phyloP scores from a whole-genome alignment of 768 basidiomycete species.

The Boletus rubroflammeus region DNA sequence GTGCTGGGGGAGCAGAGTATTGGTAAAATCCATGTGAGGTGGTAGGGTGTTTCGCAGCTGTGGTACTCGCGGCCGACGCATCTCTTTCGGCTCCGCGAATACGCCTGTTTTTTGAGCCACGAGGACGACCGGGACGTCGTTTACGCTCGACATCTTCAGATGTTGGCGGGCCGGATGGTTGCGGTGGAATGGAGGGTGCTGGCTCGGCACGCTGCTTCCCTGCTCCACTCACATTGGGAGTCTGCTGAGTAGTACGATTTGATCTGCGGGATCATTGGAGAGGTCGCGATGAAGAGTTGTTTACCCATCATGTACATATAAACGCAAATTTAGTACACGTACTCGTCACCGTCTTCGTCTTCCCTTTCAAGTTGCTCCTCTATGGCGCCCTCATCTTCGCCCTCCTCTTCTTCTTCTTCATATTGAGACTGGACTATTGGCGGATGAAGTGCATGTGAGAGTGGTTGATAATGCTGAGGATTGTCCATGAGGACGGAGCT shows the following conservation, averaged over 20 bases:
- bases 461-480: constrained; percentile 76
- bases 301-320: constrained; percentile 1
- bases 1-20: constrained; percentile 38
- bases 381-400: constrained; percentile 72
- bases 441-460: constrained; percentile 74
- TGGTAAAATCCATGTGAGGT: constrained; percentile 44
- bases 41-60: constrained; percentile 29
- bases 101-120: constrained; percentile 74
- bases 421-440: constrained; percentile 37
- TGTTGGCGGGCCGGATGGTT: constrained; percentile 14
- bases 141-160: constrained; percentile 46
- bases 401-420: constrained; percentile 61
- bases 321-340: constrained; percentile 16
- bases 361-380: constrained; percentile 61
- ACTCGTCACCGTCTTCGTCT: constrained; percentile 41
- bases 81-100: constrained; percentile 35
- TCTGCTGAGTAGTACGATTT: constrained; percentile 19
- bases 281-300: constrained; percentile 3
- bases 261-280: constrained; percentile 15
- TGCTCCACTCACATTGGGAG: constrained; percentile 10
- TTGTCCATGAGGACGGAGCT: constrained; percentile 45
- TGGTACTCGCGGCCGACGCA: constrained; percentile 3
- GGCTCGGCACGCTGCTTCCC: constrained; percentile 24
- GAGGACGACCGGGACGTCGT: constrained; percentile 73
- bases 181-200: constrained; percentile 27